Evolutionary conservation across 2,329 filamentous ascomycete species (phyloP).

Genomic region (Pochonia chlamydosporia): DNA sequence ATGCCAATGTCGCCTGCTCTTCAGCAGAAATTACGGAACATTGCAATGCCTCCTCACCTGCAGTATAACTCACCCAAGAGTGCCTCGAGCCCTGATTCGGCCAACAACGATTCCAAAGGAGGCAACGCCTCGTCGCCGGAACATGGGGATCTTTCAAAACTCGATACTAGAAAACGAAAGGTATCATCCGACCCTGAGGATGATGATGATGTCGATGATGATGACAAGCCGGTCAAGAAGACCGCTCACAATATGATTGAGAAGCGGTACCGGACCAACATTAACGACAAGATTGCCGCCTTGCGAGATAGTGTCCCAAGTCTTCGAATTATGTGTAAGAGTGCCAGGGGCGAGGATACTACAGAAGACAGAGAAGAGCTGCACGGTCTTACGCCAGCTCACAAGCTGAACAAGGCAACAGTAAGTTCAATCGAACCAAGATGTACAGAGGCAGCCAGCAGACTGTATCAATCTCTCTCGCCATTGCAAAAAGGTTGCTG

Average conservation of each 20-base stretch:
- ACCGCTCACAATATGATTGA: constrained; percentile 98
- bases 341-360: constrained; percentile 59
- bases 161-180: constrained; percentile 61
- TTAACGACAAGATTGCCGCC: constrained; percentile 95
- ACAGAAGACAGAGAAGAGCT: constrained; percentile 70
- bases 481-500: background rate
- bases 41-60: constrained; percentile 59
- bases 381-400: constrained; percentile 73
- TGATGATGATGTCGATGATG: constrained; percentile 51
- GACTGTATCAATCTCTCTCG: too few species aligned
- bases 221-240: constrained; percentile 66
- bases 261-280: constrained; percentile 90
- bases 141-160: constrained; percentile 36
- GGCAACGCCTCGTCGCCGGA: constrained; percentile 56
- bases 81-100: constrained; percentile 53
- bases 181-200: constrained; percentile 50
- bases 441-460: too few species aligned
- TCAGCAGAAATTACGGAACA: constrained; percentile 56
- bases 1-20: constrained; percentile 36
- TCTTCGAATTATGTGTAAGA: constrained; percentile 76
- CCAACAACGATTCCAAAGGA: constrained; percentile 40
- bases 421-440: constrained; percentile 43
- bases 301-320: constrained; percentile 88
- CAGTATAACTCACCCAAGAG: constrained; percentile 55
- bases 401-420: constrained; percentile 97